Conservation (phyloP, 2,329 filamentous ascomycete genomes). For the Penicillium expansum region DNA sequence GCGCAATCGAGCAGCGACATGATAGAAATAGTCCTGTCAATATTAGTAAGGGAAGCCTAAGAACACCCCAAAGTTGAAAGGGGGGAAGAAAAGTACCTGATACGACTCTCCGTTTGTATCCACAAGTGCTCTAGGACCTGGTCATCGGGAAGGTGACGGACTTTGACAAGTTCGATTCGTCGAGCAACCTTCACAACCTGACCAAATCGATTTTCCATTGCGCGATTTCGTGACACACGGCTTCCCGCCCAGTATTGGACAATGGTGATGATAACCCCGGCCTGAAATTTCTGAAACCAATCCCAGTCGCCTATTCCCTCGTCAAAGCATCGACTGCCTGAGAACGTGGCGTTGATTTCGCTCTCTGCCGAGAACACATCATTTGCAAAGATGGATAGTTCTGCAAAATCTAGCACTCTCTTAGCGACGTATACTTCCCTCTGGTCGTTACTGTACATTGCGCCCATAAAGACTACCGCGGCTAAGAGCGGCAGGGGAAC, state of each 20-base stretch:
- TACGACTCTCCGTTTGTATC: slow-evolving; percentile 46
- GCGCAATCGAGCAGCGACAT: slow-evolving; percentile 46
- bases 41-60: slow-evolving; percentile 7
- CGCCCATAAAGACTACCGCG: slow-evolving; percentile 44
- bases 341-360: slow-evolving; percentile 39
- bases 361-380: slow-evolving; percentile 42
- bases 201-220: slow-evolving; percentile 45
- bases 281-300: slow-evolving; percentile 44
- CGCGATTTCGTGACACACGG: slow-evolving; percentile 38
- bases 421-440: slow-evolving; percentile 40
- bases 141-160: slow-evolving; percentile 40
- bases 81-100: slow-evolving; percentile 33
- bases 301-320: slow-evolving; percentile 32
- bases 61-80: not conserved
- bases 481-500: slow-evolving; percentile 41
- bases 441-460: slow-evolving; percentile 45
- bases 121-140: slow-evolving; percentile 39
- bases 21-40: slow-evolving; percentile 37
- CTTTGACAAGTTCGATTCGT: slow-evolving; percentile 38
- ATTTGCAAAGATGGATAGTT: slow-evolving; percentile 45
- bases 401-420: slow-evolving; percentile 43
- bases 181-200: slow-evolving; percentile 45
- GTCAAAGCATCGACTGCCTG: slow-evolving; percentile 20
- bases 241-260: slow-evolving; percentile 48
- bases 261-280: slow-evolving; percentile 42